Conservation (phyloP, 208 protist genomes). For the Willaertia magna region DNA sequence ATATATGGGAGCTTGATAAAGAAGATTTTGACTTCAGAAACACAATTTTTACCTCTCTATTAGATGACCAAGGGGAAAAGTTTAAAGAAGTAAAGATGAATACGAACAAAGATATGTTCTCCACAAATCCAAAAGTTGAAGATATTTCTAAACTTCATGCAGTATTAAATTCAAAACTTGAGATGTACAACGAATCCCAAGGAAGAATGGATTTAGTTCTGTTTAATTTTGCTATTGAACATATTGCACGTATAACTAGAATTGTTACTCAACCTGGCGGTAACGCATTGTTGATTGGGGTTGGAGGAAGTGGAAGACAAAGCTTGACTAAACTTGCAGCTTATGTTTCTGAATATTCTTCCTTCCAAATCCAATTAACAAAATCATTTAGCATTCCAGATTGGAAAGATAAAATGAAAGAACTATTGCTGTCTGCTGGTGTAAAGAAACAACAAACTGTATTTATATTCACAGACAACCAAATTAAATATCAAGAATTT, state of each 20-base stretch:
- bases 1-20: not conserved
- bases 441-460: slow-evolving; percentile 56
- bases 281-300: slow-evolving; percentile 83
- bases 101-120: not conserved
- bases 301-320: slow-evolving; percentile 85
- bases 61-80: not conserved
- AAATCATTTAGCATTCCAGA: slow-evolving; percentile 82
- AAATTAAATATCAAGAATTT: slow-evolving; percentile 82
- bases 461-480: slow-evolving; percentile 87
- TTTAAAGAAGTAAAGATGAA: not conserved
- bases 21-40: not conserved
- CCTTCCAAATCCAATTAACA: slow-evolving; percentile 72
- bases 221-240: slow-evolving; percentile 87
- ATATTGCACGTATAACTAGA: slow-evolving; percentile 81
- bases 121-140: not conserved
- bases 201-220: slow-evolving; percentile 78
- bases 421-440: slow-evolving; percentile 66
- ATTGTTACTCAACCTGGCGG: slow-evolving; percentile 84
- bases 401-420: slow-evolving; percentile 86
- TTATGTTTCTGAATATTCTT: slow-evolving; percentile 76
- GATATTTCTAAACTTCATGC: not conserved
- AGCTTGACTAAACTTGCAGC: slow-evolving; percentile 78
- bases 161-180: not conserved
- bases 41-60: not conserved
- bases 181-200: slow-evolving; percentile 28